A percentile compares a stretch with the other conserved stretches of the same genome.
Conservation (phyloP, 192 early-diverging fungal genomes). For the Umbelopsis sp. region DNA sequence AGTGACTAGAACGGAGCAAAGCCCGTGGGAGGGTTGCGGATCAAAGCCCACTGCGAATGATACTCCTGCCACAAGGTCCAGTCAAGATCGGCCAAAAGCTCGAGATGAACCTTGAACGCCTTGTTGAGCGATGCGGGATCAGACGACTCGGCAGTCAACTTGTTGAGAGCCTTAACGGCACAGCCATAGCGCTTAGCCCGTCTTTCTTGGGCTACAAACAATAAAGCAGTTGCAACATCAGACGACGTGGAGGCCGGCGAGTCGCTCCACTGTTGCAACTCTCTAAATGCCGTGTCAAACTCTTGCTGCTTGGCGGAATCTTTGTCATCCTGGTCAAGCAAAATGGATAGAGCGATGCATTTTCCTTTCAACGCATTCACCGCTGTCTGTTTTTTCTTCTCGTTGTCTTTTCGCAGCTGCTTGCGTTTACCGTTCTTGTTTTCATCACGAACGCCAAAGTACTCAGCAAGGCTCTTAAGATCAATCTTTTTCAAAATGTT, state of each 20-base stretch:
- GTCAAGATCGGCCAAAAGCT: conserved; percentile 62
- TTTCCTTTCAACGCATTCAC: conserved; percentile 63
- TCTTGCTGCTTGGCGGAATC: conserved; percentile 34
- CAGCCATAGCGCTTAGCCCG: conserved; percentile 59
- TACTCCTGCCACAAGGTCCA: conserved; percentile 76
- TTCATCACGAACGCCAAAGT: conserved; percentile 62
- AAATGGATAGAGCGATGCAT: conserved; percentile 54
- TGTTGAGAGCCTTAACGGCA: conserved; percentile 75
- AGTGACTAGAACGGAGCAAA: conserved; percentile 47
- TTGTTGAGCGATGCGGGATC: conserved; percentile 52
- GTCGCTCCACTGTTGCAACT: conserved; percentile 65
- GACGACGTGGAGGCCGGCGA: conserved; percentile 50
- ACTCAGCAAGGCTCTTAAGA: conserved; percentile 61
- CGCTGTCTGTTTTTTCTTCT: conserved; percentile 69
- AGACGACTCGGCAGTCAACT: conserved; percentile 63
- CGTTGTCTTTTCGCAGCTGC: conserved; percentile 73
- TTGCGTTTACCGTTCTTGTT: conserved; percentile 49
- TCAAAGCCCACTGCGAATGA: conserved; percentile 59
- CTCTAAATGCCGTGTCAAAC: conserved; percentile 61
- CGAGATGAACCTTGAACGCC: conserved; percentile 51
- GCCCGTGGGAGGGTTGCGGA: conserved; percentile 52
- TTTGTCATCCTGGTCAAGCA: conserved; percentile 30
- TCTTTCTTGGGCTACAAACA: conserved; percentile 60
- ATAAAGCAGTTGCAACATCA: conserved; percentile 56
- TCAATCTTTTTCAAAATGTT: conserved; percentile 64